Evolutionary conservation across 2,329 filamentous ascomycete genomes (phyloP), one percentile per base, ranked within the genome.

Genomic region (Verticillium longisporum): DNA sequence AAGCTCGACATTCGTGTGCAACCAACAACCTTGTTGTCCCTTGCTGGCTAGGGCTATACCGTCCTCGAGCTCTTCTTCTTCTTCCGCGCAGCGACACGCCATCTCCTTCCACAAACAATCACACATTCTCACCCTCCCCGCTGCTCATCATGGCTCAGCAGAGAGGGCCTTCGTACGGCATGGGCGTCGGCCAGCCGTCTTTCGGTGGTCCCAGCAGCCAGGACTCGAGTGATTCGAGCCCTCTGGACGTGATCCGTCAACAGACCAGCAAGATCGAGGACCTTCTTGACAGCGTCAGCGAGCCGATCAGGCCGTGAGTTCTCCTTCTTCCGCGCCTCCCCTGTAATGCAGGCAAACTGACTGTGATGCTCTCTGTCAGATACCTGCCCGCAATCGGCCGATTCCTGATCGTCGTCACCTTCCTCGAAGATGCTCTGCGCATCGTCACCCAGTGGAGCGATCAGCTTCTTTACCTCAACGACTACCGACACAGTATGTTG

Each of bases 261-360:
- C 93, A 98, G 77, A 99, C 95, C 58, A 97, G 91, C 88, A 98
- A 97, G 84, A 94, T 99, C 67, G 95, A 99, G 80, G 95, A 99
- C 74, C 79, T 91, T 73, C 78, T 99, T 73, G 95, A 98, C 77
- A 91, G 86, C 33, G 68, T 92, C 71, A 89, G 92, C 71, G 94
- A 97, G 73, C 95, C 95, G 57, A 78, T 98, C 68, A 98, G 97
- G 83, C 95, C 95, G 90, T 99, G 70, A 85, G 75, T 90, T 87
- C 62, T 63, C 59, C 56, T 61, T 33, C 34, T 50, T 57, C 13
- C 45, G 34, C 6, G 3, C 21, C 63, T 18, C 57, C 61, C 33
- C 11, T 3, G 6, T 56, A 56, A 32, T 36, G 32, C 55, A 58
- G 60, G 21, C 56, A 32, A 55, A 9, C 54, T 36, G n/a, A 45